phyloP scores from a whole-genome alignment of 257 asterid species.

The Striga asiatica region DNA sequence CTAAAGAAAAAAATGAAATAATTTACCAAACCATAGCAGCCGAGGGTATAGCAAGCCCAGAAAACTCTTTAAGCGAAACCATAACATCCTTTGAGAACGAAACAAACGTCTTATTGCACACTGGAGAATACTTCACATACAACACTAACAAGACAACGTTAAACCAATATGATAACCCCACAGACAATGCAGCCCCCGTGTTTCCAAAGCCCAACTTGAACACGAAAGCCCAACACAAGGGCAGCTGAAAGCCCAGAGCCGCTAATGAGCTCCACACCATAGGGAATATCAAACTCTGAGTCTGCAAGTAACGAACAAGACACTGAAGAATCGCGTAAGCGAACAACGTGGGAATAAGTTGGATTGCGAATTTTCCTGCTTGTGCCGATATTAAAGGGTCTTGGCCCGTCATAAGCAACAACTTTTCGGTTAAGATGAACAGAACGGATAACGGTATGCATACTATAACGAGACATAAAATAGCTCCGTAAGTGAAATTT shows the following conservation, averaged over 20 bases:
- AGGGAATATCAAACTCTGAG: constrained; percentile 64
- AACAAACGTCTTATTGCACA: constrained; percentile 34
- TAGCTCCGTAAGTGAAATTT: constrained; percentile 35
- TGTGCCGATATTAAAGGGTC: constrained; percentile 53
- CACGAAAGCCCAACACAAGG: constrained; percentile 53
- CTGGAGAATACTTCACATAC: constrained; percentile 43
- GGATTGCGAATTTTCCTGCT: constrained; percentile 53
- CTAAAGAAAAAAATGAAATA: background rate
- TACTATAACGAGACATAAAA: constrained; percentile 38
- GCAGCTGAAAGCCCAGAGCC: constrained; percentile 44
- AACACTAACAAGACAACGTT: constrained; percentile 41
- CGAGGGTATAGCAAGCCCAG: constrained; percentile 61
- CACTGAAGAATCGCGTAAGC: constrained; percentile 71
- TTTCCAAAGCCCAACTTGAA: constrained; percentile 50
- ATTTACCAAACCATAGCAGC: constrained; percentile 82
- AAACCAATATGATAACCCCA: constrained; percentile 63
- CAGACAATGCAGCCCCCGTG: constrained; percentile 64
- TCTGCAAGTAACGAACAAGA: constrained; percentile 53
- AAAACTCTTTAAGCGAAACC: constrained; percentile 38
- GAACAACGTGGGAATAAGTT: constrained; percentile 62
- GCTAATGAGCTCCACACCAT: constrained; percentile 58
- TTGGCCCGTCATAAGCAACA: constrained; percentile 45
- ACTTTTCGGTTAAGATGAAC: constrained; percentile 48
- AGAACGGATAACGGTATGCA: constrained; percentile 50
- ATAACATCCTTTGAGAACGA: constrained; percentile 34